Conservation (phyloP, 2,329 filamentous ascomycete genomes). For the Colletotrichum gigasporum region DNA sequence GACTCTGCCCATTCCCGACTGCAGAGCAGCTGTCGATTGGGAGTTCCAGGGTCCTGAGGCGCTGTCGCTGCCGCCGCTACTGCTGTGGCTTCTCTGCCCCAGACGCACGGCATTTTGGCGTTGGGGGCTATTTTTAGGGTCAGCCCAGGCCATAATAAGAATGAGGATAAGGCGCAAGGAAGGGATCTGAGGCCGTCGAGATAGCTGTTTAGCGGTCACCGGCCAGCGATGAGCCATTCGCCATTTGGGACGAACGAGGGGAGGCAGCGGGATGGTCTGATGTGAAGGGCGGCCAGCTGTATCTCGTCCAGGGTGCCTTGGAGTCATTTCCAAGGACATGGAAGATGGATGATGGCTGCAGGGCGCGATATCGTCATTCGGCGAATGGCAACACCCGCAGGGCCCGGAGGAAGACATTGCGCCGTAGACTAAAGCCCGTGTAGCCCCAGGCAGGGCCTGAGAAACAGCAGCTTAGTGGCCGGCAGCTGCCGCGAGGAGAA, state of each 20-base stretch:
- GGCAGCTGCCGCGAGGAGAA: not conserved
- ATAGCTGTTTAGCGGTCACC: not conserved
- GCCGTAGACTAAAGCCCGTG: not conserved
- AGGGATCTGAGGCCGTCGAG: not conserved
- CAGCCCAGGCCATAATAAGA: not conserved
- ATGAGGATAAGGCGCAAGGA: not conserved
- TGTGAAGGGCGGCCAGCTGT: slow-evolving; percentile 2
- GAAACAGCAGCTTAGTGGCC: not conserved
- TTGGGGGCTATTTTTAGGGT: slow-evolving; percentile 28
- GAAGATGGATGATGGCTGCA: slow-evolving; percentile 21
- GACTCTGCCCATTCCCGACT: not conserved
- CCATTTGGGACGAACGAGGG: slow-evolving; percentile 9
- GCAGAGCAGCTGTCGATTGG: not conserved
- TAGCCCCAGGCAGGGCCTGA: not conserved
- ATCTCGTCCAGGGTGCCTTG: slow-evolving; percentile 1
- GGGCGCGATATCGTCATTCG: not conserved
- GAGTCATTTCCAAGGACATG: slow-evolving; percentile 18
- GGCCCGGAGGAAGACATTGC: not conserved
- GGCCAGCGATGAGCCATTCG: not conserved
- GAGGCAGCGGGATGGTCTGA: slow-evolving; percentile 22
- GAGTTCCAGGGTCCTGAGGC: not conserved
- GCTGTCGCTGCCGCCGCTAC: not conserved
- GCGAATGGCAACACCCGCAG: slow-evolving; percentile 1
- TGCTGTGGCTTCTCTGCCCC: not conserved
- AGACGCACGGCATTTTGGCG: not conserved